Evolutionary conservation across 1,284 basidiomycete genomes (phyloP).

Genomic region (Fereydounia khargensis): DNA sequence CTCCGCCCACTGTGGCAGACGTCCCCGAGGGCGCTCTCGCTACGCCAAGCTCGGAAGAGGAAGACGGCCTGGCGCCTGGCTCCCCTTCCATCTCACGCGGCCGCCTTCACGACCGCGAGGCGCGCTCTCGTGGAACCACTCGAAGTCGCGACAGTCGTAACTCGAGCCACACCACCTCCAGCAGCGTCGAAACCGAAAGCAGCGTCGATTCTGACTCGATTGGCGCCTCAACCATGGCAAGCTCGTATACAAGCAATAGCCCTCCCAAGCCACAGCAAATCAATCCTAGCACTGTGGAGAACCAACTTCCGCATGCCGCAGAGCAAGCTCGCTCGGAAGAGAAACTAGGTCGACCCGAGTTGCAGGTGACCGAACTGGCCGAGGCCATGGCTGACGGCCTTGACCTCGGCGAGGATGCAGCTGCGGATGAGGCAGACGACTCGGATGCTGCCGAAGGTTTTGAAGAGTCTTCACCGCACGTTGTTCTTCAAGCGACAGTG

Average conservation of each 20-base stretch:
- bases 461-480: slow-evolving; percentile 40
- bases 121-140: too few relatives aligned
- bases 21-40: slow-evolving; percentile 17
- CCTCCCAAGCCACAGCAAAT: too few relatives aligned
- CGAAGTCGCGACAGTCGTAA: slow-evolving; percentile 18
- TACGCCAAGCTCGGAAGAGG: too few relatives aligned
- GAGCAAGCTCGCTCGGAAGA: slow-evolving; percentile 33
- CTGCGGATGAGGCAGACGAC: slow-evolving; percentile 4
- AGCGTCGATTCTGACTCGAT: background rate
- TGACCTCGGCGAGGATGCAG: slow-evolving; percentile 12
- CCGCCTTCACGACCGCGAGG: too few relatives aligned
- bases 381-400: slow-evolving; percentile 22
- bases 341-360: slow-evolving; percentile 34
- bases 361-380: slow-evolving; percentile 28
- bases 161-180: slow-evolving; percentile 18
- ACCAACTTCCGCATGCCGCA: too few relatives aligned
- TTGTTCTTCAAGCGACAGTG: slow-evolving; percentile 50
- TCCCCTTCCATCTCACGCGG: too few relatives aligned
- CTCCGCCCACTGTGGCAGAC: slow-evolving; percentile 18
- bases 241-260: background rate
- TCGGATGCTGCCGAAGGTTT: slow-evolving; percentile 28
- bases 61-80: too few relatives aligned
- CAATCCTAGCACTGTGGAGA: too few relatives aligned
- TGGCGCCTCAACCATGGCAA: background rate
- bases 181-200: slow-evolving; percentile 9